These are phyloP conservation scores for Boletus speciosus DNA, from an alignment of 768 basidiomycete species.

Conservation along the genomic window DNA sequence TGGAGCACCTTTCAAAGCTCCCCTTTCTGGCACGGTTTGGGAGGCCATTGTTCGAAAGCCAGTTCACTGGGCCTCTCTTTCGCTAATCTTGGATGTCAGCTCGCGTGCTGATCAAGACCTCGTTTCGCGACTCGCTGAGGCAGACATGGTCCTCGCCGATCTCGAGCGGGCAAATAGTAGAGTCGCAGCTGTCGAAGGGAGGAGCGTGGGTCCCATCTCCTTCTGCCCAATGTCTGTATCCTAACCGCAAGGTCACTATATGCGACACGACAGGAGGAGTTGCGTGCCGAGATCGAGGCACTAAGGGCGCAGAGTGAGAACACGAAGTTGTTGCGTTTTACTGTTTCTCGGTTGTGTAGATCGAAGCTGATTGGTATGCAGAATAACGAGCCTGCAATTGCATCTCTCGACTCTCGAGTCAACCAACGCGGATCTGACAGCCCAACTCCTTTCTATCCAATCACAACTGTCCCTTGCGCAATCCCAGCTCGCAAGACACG, in stretches of 20 bases:
- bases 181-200: constrained; percentile 86
- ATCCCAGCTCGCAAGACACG: constrained; percentile 15
- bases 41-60: too few species aligned
- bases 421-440: constrained; percentile 30
- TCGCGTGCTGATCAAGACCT: constrained; percentile 95
- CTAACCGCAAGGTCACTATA: neutral
- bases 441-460: constrained; percentile 16
- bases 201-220: constrained; percentile 60
- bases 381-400: constrained; percentile 48
- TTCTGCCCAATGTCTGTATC: neutral
- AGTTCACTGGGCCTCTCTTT: too few species aligned
- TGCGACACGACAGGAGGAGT: constrained; percentile 61
- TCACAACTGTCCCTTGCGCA: constrained; percentile 18
- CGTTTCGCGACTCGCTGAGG: constrained; percentile 82
- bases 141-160: constrained; percentile 94
- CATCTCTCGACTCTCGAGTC: constrained; percentile 75
- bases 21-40: too few species aligned
- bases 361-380: constrained; percentile 1
- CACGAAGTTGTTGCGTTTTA: constrained; percentile 56
- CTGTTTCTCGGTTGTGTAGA: neutral
- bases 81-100: constrained; percentile 62
- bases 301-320: constrained; percentile 76
- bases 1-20: too few species aligned
- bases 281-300: constrained; percentile 92
- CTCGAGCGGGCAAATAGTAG: constrained; percentile 93